Evolutionary conservation across 495 filamentous ascomycete species (phyloP), one percentile per base, ranked within the genome.

Genomic region (Chaetomium cochliodes): DNA sequence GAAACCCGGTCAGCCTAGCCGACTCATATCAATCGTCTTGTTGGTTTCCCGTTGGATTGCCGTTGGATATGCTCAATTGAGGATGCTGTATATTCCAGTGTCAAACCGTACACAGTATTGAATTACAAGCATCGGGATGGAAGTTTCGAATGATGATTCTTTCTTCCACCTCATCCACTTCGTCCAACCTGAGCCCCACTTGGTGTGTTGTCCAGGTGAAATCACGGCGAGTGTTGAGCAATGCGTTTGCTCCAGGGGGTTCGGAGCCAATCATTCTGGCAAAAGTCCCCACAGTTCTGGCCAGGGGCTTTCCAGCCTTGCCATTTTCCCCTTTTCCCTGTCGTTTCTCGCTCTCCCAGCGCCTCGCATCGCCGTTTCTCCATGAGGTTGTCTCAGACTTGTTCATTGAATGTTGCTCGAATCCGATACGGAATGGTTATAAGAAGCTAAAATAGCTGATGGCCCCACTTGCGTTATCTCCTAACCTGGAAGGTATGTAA

Each of bases 141-240:
- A 47, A 22, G 23, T 23, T 12, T 28, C 16, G 33, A 11, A 41
- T 3, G 20, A 42, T 9, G 42, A 60, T 50, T 46, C 41, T 60
- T 60, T 39, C 16, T n/a, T 25, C 46, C 44, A 15, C 13, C 37
- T 63, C 39, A 62, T 44, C 33, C 25, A 49, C 26, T 51, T 33
- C 44, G 30, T 42, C n/a, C 22, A 50, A 22, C n/a, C 46, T 50
- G 47, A 7, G 60, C 60, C 60, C 60, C 60, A 63, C 60, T 56
- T 63, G 23, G 15, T 63, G 51, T 49, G 51, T 47, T 63, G 58
- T 62, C 58, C 60, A 63, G 60, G 60, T 63, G 60, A 56, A 44
- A 25, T 39, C 25, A 20, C 25, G 20, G 9, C 42, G 26, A 37
- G 20, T 49, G 57, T 58, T 58, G 25, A 59, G 30, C 57, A 59